Conservation (phyloP, 2,329 filamentous ascomycete genomes). For the Herpotrichia juniperi region DNA sequence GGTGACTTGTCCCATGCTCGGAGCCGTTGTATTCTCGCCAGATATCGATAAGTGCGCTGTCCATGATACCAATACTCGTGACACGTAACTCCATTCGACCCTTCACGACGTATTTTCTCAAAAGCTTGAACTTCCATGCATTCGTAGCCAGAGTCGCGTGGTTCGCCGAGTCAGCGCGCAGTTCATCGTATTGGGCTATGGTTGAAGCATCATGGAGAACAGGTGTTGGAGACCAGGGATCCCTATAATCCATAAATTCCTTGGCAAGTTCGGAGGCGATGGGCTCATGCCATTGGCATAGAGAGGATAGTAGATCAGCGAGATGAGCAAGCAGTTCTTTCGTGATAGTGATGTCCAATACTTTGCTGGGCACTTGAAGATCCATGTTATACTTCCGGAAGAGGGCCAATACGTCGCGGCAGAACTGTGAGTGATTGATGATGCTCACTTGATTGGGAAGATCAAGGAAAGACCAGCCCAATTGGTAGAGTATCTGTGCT, state of each 20-base stretch:
- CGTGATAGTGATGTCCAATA: slow-evolving; percentile 28
- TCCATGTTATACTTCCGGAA: slow-evolving; percentile 36
- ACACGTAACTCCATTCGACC: slow-evolving; percentile 91
- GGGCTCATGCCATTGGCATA: slow-evolving; percentile 33
- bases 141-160: slow-evolving; percentile 60
- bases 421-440: slow-evolving; percentile 25
- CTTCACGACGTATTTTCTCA: slow-evolving; percentile 77
- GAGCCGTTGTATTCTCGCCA: slow-evolving; percentile 59
- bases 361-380: slow-evolving; percentile 33
- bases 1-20: slow-evolving; percentile 44
- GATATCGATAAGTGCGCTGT: slow-evolving; percentile 69
- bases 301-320: slow-evolving; percentile 25
- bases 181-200: slow-evolving; percentile 12
- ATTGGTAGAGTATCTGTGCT: slow-evolving; percentile 23
- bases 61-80: slow-evolving; percentile 76
- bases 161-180: slow-evolving; percentile 36
- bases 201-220: slow-evolving; percentile 10
- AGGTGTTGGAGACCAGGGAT: slow-evolving; percentile 28
- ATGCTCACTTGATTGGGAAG: slow-evolving; percentile 9
- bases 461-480: slow-evolving; percentile 31
- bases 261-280: slow-evolving; percentile 31
- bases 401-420: slow-evolving; percentile 25
- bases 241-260: slow-evolving; percentile 29
- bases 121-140: slow-evolving; percentile 72
- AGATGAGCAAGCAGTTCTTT: slow-evolving; percentile 33